Evolutionary conservation across 2,329 filamentous ascomycete genomes (phyloP).

Genomic region (Pseudohalonectria lignicola): DNA sequence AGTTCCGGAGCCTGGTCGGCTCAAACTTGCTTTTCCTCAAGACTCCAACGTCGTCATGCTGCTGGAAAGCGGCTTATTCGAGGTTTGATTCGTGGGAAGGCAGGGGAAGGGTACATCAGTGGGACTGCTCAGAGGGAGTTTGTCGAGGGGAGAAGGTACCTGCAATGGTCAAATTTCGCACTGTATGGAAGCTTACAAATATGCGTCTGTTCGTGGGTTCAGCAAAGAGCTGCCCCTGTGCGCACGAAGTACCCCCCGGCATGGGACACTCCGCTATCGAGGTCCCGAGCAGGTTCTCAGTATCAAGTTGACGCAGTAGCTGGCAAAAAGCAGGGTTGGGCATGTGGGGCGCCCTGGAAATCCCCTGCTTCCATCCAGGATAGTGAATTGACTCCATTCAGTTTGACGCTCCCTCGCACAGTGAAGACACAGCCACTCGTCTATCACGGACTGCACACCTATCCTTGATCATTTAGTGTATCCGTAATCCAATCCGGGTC

Average conservation of each 20-base stretch:
- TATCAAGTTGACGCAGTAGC: neutral
- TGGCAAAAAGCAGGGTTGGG: slow-evolving; percentile 1
- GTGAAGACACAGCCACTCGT: too few relatives aligned
- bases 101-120: neutral
- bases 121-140: neutral
- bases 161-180: neutral
- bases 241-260: neutral
- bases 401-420: too few relatives aligned
- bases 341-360: neutral
- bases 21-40: too few relatives aligned
- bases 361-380: too few relatives aligned
- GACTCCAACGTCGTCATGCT: too few relatives aligned
- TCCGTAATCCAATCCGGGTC: neutral
- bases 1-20: too few relatives aligned
- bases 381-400: neutral
- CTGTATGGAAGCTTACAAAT: neutral
- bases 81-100: too few relatives aligned
- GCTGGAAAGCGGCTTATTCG: too few relatives aligned
- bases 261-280: neutral
- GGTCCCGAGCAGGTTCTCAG: neutral
- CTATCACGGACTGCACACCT: too few relatives aligned
- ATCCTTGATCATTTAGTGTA: too few relatives aligned
- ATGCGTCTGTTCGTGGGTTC: neutral
- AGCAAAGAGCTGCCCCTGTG: neutral
- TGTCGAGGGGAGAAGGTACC: neutral